phyloP scores from a whole-genome alignment of 805 yeast genomes.

The Naumovozyma dairenensis region DNA sequence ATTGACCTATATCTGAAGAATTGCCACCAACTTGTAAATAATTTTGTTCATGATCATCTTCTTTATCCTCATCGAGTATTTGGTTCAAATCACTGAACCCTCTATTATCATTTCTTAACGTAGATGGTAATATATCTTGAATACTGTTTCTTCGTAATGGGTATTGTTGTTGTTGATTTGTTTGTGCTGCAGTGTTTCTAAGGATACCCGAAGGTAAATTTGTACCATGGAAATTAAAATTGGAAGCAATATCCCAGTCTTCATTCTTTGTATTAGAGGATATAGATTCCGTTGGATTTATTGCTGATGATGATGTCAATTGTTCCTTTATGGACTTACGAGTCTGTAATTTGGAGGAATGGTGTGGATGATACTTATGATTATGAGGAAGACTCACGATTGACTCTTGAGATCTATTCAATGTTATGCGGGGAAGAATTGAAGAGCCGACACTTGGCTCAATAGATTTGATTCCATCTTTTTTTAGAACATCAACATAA shows the following conservation, averaged over 20 bases:
- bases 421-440: slow-evolving; percentile 5
- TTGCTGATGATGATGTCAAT: neutral
- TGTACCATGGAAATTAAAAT: slow-evolving; percentile 13
- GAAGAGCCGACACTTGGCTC: neutral
- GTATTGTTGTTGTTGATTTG: slow-evolving; percentile 23
- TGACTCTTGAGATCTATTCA: slow-evolving; percentile 12
- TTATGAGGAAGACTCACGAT: no score
- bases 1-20: slow-evolving; percentile 7
- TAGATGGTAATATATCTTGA: slow-evolving; percentile 23
- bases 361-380: no score
- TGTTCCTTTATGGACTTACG: neutral
- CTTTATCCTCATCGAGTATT: slow-evolving; percentile 9
- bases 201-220: slow-evolving; percentile 28
- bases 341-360: no score
- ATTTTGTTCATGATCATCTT: neutral
- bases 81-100: slow-evolving; percentile 21
- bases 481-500: slow-evolving; percentile 24
- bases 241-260: slow-evolving; percentile 13
- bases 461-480: slow-evolving; percentile 7
- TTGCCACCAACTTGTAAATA: slow-evolving; percentile 1
- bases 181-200: slow-evolving; percentile 17
- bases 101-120: slow-evolving; percentile 18
- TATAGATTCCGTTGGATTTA: slow-evolving; percentile 2
- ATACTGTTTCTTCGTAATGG: slow-evolving; percentile 9
- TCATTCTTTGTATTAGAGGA: slow-evolving; percentile 4